A percentile compares a stretch with the other conserved stretches of the same genome.
These are phyloP conservation scores for Alternaria arborescens DNA, from an alignment of 2,329 filamentous ascomycete species.

Conservation along the genomic window DNA sequence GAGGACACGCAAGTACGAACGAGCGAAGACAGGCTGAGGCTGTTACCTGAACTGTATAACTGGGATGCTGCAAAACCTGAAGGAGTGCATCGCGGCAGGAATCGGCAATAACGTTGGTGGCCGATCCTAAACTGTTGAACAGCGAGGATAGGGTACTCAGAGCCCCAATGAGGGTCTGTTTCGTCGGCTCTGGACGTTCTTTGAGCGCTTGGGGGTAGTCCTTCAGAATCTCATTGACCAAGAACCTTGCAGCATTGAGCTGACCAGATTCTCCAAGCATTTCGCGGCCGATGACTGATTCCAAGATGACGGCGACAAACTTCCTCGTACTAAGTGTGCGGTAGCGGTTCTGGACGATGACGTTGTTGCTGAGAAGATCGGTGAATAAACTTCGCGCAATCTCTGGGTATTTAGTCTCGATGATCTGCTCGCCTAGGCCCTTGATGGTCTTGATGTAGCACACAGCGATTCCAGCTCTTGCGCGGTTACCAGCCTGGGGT, in stretches of 20 bases:
- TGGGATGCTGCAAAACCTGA: conserved; percentile 91
- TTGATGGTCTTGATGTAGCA: conserved; percentile 86
- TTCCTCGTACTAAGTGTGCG: conserved; percentile 84
- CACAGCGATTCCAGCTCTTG: conserved; percentile 82
- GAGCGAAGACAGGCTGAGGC: conserved; percentile 84
- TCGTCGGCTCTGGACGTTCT: conserved; percentile 86
- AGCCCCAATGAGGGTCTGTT: conserved; percentile 81
- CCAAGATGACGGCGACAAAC: conserved; percentile 83
- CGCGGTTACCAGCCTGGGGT: conserved; percentile 78
- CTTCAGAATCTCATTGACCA: conserved; percentile 89
- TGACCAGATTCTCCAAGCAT: conserved; percentile 92
- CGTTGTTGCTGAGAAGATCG: conserved; percentile 79
- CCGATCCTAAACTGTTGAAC: conserved; percentile 81
- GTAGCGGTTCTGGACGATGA: conserved; percentile 84
- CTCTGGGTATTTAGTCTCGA: conserved; percentile 82
- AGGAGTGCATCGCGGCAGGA: conserved; percentile 84
- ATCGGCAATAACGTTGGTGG: conserved; percentile 80
- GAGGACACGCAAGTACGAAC: conserved; percentile 89
- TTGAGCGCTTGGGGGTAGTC: conserved; percentile 92
- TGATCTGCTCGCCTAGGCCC: conserved; percentile 79
- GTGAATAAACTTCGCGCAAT: conserved; percentile 83
- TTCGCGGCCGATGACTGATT: conserved; percentile 80
- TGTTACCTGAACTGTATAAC: conserved; percentile 94
- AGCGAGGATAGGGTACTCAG: conserved; percentile 82
- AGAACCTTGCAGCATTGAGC: conserved; percentile 77